Conservation (phyloP, 441 rosid species). For the Raphanus hybrid region DNA sequence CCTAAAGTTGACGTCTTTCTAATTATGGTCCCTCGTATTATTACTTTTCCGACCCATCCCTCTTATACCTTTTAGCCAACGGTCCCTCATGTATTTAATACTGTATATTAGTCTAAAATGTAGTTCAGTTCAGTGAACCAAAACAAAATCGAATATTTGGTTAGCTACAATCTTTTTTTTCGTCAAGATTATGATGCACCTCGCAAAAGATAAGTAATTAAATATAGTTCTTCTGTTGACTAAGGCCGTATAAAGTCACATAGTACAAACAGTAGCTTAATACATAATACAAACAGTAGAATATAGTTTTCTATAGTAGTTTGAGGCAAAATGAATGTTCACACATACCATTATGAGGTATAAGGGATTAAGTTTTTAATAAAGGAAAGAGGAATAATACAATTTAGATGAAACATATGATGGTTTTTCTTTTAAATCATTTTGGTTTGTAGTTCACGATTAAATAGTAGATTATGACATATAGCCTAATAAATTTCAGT, state of each 20-base stretch:
- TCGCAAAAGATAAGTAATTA: background rate
- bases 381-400: background rate
- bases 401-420: background rate
- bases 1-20: too few species aligned
- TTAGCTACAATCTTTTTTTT: conserved; percentile 26
- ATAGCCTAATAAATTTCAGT: background rate
- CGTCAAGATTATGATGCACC: conserved; percentile 27
- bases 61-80: background rate
- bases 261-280: background rate
- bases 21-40: background rate
- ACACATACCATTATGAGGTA: background rate
- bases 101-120: background rate
- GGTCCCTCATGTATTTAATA: background rate
- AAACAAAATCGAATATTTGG: conserved; percentile 36
- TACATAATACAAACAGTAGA: too few species aligned
- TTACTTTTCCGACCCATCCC: background rate
- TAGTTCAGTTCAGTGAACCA: conserved; percentile 33
- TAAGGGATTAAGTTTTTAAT: background rate
- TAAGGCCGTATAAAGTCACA: background rate
- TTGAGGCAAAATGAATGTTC: background rate
- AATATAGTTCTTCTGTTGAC: background rate
- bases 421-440: background rate
- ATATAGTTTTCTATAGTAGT: background rate
- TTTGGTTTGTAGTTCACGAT: conserved; percentile 3
- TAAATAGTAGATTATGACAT: conserved; percentile 11